Evolutionary conservation across 352 stramenopile genomes (phyloP), one percentile per base, ranked within the genome.

Genomic region (Globisporangium middletonii): DNA sequence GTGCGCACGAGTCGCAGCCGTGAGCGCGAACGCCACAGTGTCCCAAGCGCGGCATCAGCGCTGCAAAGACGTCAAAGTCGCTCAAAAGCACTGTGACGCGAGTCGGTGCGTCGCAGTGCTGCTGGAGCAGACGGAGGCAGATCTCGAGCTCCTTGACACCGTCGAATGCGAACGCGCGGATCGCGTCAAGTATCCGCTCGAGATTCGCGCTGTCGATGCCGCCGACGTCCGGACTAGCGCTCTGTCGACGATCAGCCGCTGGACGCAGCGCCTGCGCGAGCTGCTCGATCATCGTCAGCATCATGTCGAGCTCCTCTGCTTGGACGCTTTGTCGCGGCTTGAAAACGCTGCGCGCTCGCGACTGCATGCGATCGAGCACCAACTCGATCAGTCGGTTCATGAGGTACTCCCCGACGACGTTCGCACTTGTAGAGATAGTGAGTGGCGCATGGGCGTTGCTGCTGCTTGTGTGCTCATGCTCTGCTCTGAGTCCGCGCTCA

Each of bases 361-460:
- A 38, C 33, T 38, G 33, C 33, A 38, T 38, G 33, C 33, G 33
- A 12, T 46, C 37, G 35, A 55, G 12, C 50, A 45, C 13, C 18
- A 55, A n/a, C n/a, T 55, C 50, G 50, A 55, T 45, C 18, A 55
- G 50, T 18, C n/a, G n/a, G 38, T 55, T 45, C 18, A 55, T 13
- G 13, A 55, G 50, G 18, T 11, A 19, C 30, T 44, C 30, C 0
- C 50, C 33, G 4, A 30, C 30, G 2, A 8, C 13, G 7, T 8
- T 4, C 3, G 8, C 19, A 23, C 23, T 23, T 23, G 23, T 23
- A 27, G 15, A 5, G 4, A 11, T 12, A 49, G 44, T 5, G 18
- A 49, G 44, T n/a, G 9, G 18, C 4, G 44, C 8, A 8, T 19
- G 44, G 12, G 13, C 44, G 41, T 15, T 8, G 8, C 28, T n/a